Conservation (phyloP, 257 asterid species). For the Perilla frutescens region DNA sequence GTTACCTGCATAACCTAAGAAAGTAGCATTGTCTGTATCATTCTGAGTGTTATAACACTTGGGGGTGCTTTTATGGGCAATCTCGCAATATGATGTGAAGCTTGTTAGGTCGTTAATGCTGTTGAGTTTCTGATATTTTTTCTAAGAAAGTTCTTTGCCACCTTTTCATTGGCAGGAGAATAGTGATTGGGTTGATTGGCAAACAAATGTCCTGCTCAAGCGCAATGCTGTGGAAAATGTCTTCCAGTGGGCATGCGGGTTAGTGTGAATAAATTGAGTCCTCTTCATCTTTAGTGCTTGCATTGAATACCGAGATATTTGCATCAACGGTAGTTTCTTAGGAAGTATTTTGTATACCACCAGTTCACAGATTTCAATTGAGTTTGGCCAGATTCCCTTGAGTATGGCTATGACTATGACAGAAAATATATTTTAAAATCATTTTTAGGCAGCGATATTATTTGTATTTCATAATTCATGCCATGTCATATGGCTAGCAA, state of each 20-base stretch:
- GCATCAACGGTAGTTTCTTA: slow-evolving; percentile 21
- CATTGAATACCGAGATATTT: slow-evolving; percentile 10
- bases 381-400: slow-evolving; percentile 17
- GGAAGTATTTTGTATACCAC: neutral
- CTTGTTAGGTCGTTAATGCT: neutral
- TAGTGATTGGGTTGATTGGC: slow-evolving; percentile 84
- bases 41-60: neutral
- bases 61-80: slow-evolving; percentile 15
- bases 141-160: slow-evolving; percentile 5
- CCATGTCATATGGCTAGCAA: slow-evolving; percentile 26
- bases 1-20: neutral
- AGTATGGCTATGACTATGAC: slow-evolving; percentile 22
- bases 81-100: slow-evolving; percentile 1
- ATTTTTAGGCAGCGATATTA: slow-evolving; percentile 8
- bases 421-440: neutral
- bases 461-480: neutral
- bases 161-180: slow-evolving; percentile 63
- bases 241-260: slow-evolving; percentile 95
- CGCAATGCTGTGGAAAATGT: slow-evolving; percentile 84
- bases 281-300: slow-evolving; percentile 13
- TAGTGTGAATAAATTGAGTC: slow-evolving; percentile 38
- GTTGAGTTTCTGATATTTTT: slow-evolving; percentile 21
- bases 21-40: neutral
- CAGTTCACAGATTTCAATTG: slow-evolving; percentile 1
- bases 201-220: slow-evolving; percentile 61